Percentiles rank a stretch among this genome's conserved stretches.
Conservation (phyloP, 441 rosid species). For the Bocquillonia castaneifolia region DNA sequence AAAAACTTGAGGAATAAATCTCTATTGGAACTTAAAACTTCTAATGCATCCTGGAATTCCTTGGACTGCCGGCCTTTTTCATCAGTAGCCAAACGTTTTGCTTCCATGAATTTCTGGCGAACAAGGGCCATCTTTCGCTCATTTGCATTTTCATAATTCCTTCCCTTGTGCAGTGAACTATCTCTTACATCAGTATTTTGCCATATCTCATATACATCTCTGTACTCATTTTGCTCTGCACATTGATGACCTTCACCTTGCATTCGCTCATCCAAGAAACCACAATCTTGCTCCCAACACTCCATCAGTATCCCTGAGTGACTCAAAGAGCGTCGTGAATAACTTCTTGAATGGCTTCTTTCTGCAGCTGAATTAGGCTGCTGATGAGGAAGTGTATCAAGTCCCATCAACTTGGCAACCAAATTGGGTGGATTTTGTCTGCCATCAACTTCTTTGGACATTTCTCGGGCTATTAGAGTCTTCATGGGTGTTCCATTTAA, state of each 20-base stretch:
- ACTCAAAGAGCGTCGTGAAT: conserved; percentile 44
- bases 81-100: conserved; percentile 72
- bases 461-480: conserved; percentile 74
- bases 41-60: conserved; percentile 86
- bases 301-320: conserved; percentile 37
- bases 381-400: conserved; percentile 66
- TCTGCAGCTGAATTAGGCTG: conserved; percentile 37
- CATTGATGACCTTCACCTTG: conserved; percentile 35
- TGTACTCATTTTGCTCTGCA: conserved; percentile 45
- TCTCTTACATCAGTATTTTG: conserved; percentile 46
- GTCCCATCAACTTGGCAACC: conserved; percentile 97
- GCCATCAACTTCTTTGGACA: conserved; percentile 67
- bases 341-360: conserved; percentile 50
- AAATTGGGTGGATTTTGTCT: conserved; percentile 62
- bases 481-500: conserved; percentile 67
- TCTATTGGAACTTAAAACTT: conserved; percentile 70
- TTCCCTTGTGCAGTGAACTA: conserved; percentile 48
- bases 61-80: conserved; percentile 67
- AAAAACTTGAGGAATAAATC: conserved; percentile 69
- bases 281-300: conserved; percentile 44
- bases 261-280: conserved; percentile 45
- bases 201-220: conserved; percentile 74
- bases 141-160: conserved; percentile 32
- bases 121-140: conserved; percentile 66
- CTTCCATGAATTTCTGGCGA: conserved; percentile 83